Conservation (phyloP, 257 asterid species). For the Prunella vulgaris region DNA sequence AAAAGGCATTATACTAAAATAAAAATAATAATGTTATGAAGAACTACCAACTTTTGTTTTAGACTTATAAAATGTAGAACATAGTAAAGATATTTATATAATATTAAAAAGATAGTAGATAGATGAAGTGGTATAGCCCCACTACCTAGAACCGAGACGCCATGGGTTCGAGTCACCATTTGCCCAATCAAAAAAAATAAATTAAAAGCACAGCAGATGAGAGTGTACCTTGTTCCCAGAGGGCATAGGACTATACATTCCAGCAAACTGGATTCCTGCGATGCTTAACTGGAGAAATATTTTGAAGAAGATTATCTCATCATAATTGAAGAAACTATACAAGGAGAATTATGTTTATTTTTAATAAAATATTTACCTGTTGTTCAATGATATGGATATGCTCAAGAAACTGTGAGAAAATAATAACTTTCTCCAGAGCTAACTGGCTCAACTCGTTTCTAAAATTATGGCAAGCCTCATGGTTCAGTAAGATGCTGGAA, state of each 20-base stretch:
- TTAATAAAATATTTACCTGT: conserved; percentile 52
- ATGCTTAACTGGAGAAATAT: conserved; percentile 47
- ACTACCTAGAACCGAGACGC: no score
- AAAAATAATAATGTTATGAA: not conserved
- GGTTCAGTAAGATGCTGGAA: conserved; percentile 19
- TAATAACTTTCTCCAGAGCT: conserved; percentile 68
- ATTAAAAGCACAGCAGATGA: conserved; percentile 17
- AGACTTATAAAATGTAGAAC: not conserved
- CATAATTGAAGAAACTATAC: conserved; percentile 21
- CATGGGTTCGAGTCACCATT: no score
- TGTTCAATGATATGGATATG: conserved; percentile 91
- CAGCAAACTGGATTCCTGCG: conserved; percentile 74
- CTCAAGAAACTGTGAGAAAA: conserved; percentile 97
- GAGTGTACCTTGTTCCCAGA: conserved; percentile 59
- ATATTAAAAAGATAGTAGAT: not conserved
- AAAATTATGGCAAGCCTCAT: conserved; percentile 27
- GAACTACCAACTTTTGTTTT: not conserved
- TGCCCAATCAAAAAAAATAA: no score
- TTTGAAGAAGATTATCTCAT: conserved; percentile 14
- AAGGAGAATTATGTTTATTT: conserved; percentile 15
- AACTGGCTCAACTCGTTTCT: conserved; percentile 25
- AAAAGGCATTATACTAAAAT: not conserved
- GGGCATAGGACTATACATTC: conserved; percentile 95
- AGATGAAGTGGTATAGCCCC: no score
- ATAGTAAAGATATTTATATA: not conserved